phyloP scores from a whole-genome alignment of 352 stramenopile genomes.

The Phytophthora rubi region DNA sequence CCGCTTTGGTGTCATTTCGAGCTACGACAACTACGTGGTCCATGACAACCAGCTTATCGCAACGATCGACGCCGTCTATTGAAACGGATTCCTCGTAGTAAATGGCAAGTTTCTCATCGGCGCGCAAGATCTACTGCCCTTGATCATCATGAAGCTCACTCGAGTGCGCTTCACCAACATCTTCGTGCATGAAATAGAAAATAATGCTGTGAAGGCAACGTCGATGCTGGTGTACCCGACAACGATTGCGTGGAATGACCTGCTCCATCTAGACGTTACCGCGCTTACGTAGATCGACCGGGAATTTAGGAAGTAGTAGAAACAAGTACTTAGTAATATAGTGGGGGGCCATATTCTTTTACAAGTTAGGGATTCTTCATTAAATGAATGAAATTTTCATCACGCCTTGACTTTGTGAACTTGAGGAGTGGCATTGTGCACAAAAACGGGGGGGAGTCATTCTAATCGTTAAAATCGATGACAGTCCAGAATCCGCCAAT shows the following conservation, averaged over 20 bases:
- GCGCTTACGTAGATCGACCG: neutral
- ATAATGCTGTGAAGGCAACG: neutral
- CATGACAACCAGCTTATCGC: conserved; percentile 1
- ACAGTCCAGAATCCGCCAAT: too few species aligned
- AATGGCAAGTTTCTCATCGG: conserved; percentile 2
- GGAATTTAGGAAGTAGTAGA: too few species aligned
- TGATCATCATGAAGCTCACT: conserved; percentile 1
- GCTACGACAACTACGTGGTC: neutral
- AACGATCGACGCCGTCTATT: neutral
- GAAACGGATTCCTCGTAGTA: neutral
- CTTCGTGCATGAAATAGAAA: neutral
- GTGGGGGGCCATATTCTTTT: too few species aligned
- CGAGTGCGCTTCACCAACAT: conserved; percentile 4
- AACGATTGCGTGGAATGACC: neutral
- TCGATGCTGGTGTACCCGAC: neutral
- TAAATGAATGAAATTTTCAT: too few species aligned
- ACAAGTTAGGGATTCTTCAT: too few species aligned
- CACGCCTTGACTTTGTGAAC: too few species aligned
- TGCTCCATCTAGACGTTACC: neutral
- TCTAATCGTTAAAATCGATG: too few species aligned
- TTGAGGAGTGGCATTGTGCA: too few species aligned
- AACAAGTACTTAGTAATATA: too few species aligned
- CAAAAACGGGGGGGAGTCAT: too few species aligned
- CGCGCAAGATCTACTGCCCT: neutral
- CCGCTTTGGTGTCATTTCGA: neutral